Evolutionary conservation across 2,329 filamentous ascomycete species (phyloP), one percentile per base, ranked within the genome.

Genomic region (Atkinsonella hypoxylon): DNA sequence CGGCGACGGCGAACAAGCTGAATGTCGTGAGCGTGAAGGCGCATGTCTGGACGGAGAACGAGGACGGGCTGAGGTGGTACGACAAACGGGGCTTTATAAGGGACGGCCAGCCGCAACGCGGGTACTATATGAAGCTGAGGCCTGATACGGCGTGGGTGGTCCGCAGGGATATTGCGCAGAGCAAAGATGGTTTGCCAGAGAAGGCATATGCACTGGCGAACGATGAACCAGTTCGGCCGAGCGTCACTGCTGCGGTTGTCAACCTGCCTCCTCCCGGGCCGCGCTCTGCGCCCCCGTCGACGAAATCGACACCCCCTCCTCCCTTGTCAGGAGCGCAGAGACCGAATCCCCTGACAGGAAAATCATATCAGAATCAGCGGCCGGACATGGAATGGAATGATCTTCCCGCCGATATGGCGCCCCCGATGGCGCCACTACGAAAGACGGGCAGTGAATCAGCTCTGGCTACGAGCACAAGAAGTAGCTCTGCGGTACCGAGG

Each of bases 31-130:
- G 70, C 42, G 67, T 82, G 15, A 83, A 79, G 56, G 82, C 82
- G 4, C 82, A 85, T 62, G 82, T 85, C 15, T 85, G 82, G 82
- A 81, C 81, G 11, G 74, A 80, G 53, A 84, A 83, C 61, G 72
- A 75, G 2, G 81, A 83, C 18, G 82, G 75, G 0, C 64, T 84
- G 54, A 69, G 69, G 51, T 85, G 82, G 81, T 85, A 85, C 64
- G 59, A 68, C 32, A 69, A 71, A 22, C 72, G 78, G 10, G 78
- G 79, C 2, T 85, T 85, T 61, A 58, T 61, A 52, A 68, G 70
- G 47, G 69, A 73, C 46, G 70, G 68, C 13, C 58, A 70, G 36
- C 68, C 71, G n/a, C 62, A 82, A 10, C 62, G 70, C 34, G 75
- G 74, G 2, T 85, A 85, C 62, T 85, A 85, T 63, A 68, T 76